These are phyloP conservation scores for Monoraphidium neglectum DNA, from an alignment of 139 green algal species.

Conservation along the genomic window DNA sequence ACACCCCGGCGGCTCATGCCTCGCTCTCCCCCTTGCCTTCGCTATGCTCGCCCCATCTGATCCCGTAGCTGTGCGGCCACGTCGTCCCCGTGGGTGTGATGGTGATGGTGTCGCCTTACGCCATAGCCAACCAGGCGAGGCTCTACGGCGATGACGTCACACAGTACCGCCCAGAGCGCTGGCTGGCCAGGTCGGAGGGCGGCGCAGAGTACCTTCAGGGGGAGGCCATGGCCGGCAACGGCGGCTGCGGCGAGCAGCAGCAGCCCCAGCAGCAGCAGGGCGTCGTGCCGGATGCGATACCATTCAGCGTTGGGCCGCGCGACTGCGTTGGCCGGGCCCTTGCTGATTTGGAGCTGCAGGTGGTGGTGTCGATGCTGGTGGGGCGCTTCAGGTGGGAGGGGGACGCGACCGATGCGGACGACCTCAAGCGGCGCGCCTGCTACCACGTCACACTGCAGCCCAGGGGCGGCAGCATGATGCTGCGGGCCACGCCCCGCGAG, in stretches of 20 bases:
- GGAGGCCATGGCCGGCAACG: no score
- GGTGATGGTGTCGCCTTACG: not conserved
- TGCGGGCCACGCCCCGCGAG: not conserved
- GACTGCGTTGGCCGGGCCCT: constrained; percentile 40
- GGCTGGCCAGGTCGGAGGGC: not conserved
- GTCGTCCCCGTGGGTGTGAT: not conserved
- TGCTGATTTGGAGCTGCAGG: constrained; percentile 32
- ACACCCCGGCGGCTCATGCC: no score
- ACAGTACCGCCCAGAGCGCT: constrained; percentile 28
- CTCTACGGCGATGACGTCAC: constrained; percentile 21
- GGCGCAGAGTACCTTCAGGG: not conserved
- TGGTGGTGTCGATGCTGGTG: constrained; percentile 27
- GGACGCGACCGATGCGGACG: not conserved
- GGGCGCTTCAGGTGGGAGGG: not conserved
- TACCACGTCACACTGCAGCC: constrained; percentile 23
- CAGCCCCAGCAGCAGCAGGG: not conserved
- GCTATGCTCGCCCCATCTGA: no score
- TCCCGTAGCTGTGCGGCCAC: not conserved
- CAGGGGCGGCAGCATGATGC: constrained; percentile 1
- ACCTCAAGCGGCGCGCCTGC: not conserved
- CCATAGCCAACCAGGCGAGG: not conserved
- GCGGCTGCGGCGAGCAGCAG: no score
- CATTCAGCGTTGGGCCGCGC: constrained; percentile 25
- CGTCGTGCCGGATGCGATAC: constrained; percentile 7
- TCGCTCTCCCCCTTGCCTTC: no score